Conservation (phyloP, 2,329 filamentous ascomycete genomes). For the Cladosporium velox region DNA sequence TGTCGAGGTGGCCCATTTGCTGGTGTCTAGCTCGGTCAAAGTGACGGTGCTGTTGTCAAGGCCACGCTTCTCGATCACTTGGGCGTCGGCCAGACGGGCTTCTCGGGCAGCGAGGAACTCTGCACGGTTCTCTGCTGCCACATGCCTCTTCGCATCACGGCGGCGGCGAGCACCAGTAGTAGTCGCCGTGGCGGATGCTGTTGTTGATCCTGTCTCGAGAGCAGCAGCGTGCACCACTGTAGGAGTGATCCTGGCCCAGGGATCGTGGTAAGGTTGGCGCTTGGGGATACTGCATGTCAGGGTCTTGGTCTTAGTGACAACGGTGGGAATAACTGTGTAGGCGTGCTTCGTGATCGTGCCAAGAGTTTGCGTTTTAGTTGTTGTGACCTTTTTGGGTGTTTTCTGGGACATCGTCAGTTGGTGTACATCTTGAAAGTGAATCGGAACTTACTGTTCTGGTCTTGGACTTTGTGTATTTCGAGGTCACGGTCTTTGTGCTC, state of each 20-base stretch:
- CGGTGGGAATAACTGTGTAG: conserved; percentile 21
- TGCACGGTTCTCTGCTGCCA: conserved; percentile 19
- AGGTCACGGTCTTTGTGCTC: conserved; percentile 29
- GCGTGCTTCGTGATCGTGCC: conserved; percentile 33
- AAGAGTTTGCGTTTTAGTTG: conserved; percentile 34
- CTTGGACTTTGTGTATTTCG: conserved; percentile 17
- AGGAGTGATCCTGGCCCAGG: conserved; percentile 15
- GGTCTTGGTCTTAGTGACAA: conserved; percentile 36
- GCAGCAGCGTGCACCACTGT: conserved; percentile 22
- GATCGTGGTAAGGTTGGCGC: conserved; percentile 30
- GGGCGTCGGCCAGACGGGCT: conserved; percentile 29
- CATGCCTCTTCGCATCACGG: conserved; percentile 20
- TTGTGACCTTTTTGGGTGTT: conserved; percentile 25
- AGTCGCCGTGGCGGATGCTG: conserved; percentile 21
- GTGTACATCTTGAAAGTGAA: background rate
- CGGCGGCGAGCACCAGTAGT: conserved; percentile 18
- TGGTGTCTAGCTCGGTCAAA: conserved; percentile 37
- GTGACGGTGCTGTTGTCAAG: conserved; percentile 37
- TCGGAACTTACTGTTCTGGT: background rate
- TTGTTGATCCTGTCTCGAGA: conserved; percentile 34
- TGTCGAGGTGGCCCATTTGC: conserved; percentile 30
- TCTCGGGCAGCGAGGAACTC: conserved; percentile 31
- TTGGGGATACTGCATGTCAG: conserved; percentile 36
- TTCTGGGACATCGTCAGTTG: background rate
- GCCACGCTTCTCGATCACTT: conserved; percentile 33